phyloP scores from a whole-genome alignment of 768 basidiomycete species.

The Panaeolus papilionaceus region DNA sequence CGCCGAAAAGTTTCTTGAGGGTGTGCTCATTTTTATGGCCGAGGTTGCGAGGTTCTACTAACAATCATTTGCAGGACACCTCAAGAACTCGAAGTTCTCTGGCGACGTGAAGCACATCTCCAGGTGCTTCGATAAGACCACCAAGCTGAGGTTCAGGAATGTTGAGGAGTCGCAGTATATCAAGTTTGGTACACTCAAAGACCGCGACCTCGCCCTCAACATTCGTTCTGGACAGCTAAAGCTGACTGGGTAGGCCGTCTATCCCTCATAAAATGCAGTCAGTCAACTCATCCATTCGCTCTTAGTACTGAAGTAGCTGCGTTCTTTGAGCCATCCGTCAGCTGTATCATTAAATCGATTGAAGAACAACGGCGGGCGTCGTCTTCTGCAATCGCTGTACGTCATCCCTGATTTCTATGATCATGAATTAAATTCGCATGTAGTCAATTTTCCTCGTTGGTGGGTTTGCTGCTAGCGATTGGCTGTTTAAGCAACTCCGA shows the following conservation, averaged over 20 bases:
- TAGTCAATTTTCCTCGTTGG: constrained; percentile 53
- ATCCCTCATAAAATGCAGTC: constrained; percentile 26
- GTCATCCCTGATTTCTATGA: background rate
- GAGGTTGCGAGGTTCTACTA: constrained; percentile 22
- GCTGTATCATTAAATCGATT: constrained; percentile 36
- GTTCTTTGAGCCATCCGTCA: constrained; percentile 41
- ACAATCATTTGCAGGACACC: constrained; percentile 4
- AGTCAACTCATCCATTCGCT: constrained; percentile 24
- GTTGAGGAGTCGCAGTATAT: constrained; percentile 21
- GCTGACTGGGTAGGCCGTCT: constrained; percentile 38
- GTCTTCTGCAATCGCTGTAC: constrained; percentile 32
- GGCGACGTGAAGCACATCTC: constrained; percentile 15
- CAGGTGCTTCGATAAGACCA: constrained; percentile 21
- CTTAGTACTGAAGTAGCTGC: constrained; percentile 34
- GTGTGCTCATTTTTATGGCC: constrained; percentile 31
- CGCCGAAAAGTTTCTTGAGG: constrained; percentile 41
- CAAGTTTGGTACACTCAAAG: constrained; percentile 21
- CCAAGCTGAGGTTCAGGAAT: constrained; percentile 21
- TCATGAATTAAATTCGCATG: constrained; percentile 7
- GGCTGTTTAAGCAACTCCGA: constrained; percentile 48
- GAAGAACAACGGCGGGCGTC: constrained; percentile 25
- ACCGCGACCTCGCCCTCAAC: constrained; percentile 15
- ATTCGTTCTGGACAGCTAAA: constrained; percentile 18
- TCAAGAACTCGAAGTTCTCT: constrained; percentile 16
- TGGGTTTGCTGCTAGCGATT: constrained; percentile 59